Conservation (phyloP, 352 stramenopile genomes). For the Elongisporangium senticosum region DNA sequence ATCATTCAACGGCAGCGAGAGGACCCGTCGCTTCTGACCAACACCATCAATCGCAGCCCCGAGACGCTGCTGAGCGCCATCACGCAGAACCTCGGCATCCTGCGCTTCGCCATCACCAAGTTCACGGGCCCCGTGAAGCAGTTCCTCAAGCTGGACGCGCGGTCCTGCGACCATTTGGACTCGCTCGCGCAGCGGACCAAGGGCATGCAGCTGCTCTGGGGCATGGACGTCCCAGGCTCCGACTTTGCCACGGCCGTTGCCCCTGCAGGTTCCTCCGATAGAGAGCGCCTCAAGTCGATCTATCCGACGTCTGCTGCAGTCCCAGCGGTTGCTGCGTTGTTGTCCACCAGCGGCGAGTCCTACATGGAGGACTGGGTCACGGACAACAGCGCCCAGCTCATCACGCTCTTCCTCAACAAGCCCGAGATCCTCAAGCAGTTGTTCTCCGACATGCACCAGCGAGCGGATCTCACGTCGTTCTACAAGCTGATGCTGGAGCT, state of each 20-base stretch:
- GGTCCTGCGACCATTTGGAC: constrained; percentile 53
- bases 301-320: background rate
- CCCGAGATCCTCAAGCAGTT: constrained; percentile 55
- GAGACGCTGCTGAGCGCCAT: constrained; percentile 65
- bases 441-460: constrained; percentile 56
- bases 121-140: constrained; percentile 56
- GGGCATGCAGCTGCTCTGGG: constrained; percentile 61
- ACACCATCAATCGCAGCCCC: constrained; percentile 53
- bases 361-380: constrained; percentile 57
- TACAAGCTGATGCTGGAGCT: constrained; percentile 64
- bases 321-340: constrained; percentile 3
- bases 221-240: constrained; percentile 8
- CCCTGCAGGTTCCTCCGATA: background rate
- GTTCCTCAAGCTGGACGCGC: constrained; percentile 57
- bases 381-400: constrained; percentile 46
- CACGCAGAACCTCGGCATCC: constrained; percentile 55
- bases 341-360: constrained; percentile 2
- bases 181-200: constrained; percentile 37
- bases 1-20: constrained; percentile 48
- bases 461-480: constrained; percentile 39
- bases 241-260: constrained; percentile 11
- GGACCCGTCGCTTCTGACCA: constrained; percentile 51
- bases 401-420: constrained; percentile 39
- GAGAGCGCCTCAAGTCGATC: background rate
- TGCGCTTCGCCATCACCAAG: constrained; percentile 67